Percentiles rank a stretch among this genome's conserved stretches.
Conservation (phyloP, 768 basidiomycete genomes). For the Serpula lacrymans region DNA sequence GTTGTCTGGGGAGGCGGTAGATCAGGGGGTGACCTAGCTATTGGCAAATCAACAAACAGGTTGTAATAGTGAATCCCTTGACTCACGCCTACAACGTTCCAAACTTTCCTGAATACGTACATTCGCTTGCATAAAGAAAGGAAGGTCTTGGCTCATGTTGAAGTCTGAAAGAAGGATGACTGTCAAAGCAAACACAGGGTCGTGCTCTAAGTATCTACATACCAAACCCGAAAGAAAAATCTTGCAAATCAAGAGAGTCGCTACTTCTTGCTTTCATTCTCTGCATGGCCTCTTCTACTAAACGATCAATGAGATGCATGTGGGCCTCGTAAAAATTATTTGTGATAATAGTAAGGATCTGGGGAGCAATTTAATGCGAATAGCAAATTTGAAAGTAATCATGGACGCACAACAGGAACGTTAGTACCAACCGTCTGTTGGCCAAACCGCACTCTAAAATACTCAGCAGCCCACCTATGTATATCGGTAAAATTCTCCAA, state of each 20-base stretch:
- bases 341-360: slow-evolving; percentile 27
- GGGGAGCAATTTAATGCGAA: not conserved
- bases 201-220: slow-evolving; percentile 4
- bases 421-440: slow-evolving; percentile 11
- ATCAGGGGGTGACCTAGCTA: slow-evolving; percentile 12
- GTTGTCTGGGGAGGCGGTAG: slow-evolving; percentile 6
- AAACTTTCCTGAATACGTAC: slow-evolving; percentile 18
- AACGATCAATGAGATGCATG: slow-evolving; percentile 22
- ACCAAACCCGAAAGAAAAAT: slow-evolving; percentile 30
- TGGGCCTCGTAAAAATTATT: slow-evolving; percentile 29
- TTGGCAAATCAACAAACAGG: slow-evolving; percentile 4
- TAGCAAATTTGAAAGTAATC: not conserved
- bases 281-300: slow-evolving; percentile 20
- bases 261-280: slow-evolving; percentile 20
- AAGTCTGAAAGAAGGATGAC: slow-evolving; percentile 16
- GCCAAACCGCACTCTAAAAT: slow-evolving; percentile 21
- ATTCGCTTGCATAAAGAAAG: slow-evolving; percentile 23
- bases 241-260: slow-evolving; percentile 12
- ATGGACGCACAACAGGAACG: slow-evolving; percentile 9
- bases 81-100: slow-evolving; percentile 12
- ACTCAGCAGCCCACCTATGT: slow-evolving; percentile 22
- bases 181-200: not conserved
- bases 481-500: slow-evolving; percentile 29
- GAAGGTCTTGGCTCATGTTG: slow-evolving; percentile 27
- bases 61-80: not conserved